Base-by-base conservation (phyloP, 805 yeast species). In the Candida taoyuanica region DNA sequence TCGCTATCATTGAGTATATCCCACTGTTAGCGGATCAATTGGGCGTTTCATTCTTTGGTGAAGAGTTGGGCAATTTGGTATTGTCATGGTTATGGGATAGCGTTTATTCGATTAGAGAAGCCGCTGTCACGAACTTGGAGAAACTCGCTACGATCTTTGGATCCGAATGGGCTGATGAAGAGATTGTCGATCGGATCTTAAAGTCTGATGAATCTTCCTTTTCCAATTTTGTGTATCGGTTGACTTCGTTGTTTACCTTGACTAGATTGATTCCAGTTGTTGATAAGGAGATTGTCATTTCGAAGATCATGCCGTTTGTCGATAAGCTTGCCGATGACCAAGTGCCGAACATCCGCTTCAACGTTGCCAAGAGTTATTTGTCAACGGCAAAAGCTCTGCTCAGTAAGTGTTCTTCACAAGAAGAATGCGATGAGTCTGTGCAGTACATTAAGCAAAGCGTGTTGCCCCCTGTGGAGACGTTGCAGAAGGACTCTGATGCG, bases 81-180 rank as follows among this genome's bases (percentile, higher is more conserved):
- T 76, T 93, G 76, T 84, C 89, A n/a, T 93, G 98, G 98, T 70
- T 93, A 48, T 89, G 97, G 96, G 99, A 93, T 65, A 85, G 89
- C 5, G 98, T 93, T 28, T 93, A 78, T 64, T 89, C 98, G 5
- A 89, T 93, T 44, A 80, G 99, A 63, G 94, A 87, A 49, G 98
- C 98, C 8, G 98, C 98, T 1, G 95, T 93, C 23, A 67, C 70
- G 40, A 93, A 89, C 61, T 68, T 93, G 50, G 80, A 75, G 49
- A 80, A 82, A 50, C 70, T 93, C 52, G 80, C 96, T 5, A 76
- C 74, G 49, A 87, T 86, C 26, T 93, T 93, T 64, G 98, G 98
- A 23, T 80, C 89, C 26, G 79, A 79, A 27, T 93, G 99, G 99
- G 91, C 96, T 33, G 80, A 86, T 59, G 67, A 68, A 31, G 93